These are phyloP conservation scores for Daedalea quercina DNA, from an alignment of 768 basidiomycete genomes.

Conservation along the genomic window DNA sequence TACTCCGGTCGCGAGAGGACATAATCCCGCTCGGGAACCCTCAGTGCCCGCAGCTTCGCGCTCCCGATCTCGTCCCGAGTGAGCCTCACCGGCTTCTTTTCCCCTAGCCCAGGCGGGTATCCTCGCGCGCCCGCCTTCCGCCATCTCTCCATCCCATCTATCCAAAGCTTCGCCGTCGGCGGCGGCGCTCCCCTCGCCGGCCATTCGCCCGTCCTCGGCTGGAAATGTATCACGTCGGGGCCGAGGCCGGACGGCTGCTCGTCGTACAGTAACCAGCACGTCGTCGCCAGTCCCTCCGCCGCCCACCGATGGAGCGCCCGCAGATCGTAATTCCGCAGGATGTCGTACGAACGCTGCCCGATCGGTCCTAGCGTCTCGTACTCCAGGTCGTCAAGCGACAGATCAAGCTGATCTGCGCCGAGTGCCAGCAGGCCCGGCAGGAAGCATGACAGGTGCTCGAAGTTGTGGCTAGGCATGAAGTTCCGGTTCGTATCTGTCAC, in stretches of 20 bases:
- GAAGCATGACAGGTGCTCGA: constrained; percentile 78
- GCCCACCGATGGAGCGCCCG: constrained; percentile 67
- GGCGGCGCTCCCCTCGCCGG: not conserved
- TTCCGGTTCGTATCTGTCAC: constrained; percentile 44
- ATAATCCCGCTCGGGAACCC: constrained; percentile 42
- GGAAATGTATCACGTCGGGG: constrained; percentile 50
- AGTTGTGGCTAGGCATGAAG: constrained; percentile 37
- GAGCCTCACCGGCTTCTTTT: constrained; percentile 33
- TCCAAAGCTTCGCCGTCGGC: constrained; percentile 31
- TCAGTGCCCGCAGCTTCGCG: constrained; percentile 12
- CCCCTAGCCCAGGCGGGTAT: constrained; percentile 47
- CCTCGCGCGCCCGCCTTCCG: constrained; percentile 26
- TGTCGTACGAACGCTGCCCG: constrained; percentile 24
- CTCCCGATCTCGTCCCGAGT: constrained; percentile 12
- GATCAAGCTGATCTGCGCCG: constrained; percentile 54
- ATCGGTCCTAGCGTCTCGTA: constrained; percentile 28
- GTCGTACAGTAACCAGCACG: constrained; percentile 64
- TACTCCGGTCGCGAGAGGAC: constrained; percentile 37
- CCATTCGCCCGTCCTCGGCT: not conserved
- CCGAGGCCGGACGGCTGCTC: constrained; percentile 65
- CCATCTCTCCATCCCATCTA: constrained; percentile 44
- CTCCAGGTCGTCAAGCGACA: constrained; percentile 42
- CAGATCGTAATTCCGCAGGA: constrained; percentile 42
- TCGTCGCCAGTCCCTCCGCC: constrained; percentile 67
- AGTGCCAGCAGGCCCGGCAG: constrained; percentile 70